phyloP scores from a whole-genome alignment of 2,329 filamentous ascomycete species.

The Talaromyces atroroseus region DNA sequence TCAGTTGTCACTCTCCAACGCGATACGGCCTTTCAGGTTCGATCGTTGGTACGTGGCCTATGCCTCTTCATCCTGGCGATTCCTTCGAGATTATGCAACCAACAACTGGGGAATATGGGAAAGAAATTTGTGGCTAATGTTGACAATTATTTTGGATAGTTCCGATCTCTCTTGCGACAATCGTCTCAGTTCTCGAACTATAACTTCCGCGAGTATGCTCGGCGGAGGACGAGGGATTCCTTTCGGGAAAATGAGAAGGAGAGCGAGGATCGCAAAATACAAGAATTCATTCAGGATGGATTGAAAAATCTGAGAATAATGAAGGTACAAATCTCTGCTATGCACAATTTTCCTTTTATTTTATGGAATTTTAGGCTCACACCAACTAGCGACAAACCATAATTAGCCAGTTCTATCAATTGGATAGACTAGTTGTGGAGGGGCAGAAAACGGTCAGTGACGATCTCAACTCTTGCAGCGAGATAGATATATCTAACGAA shows the following conservation, averaged over 20 bases:
- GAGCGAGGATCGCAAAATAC: slow-evolving; percentile 68
- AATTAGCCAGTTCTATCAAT: slow-evolving; percentile 89
- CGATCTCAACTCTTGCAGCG: slow-evolving; percentile 15
- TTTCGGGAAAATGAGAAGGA: slow-evolving; percentile 76
- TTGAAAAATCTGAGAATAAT: slow-evolving; percentile 79
- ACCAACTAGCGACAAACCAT: slow-evolving; percentile 77
- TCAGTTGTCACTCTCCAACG: slow-evolving; percentile 36
- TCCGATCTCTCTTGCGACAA: slow-evolving; percentile 84
- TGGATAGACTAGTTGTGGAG: slow-evolving; percentile 88
- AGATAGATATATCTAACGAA: slow-evolving; percentile 5
- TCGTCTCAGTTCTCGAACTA: slow-evolving; percentile 84
- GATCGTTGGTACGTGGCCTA: slow-evolving; percentile 38
- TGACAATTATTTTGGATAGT: slow-evolving; percentile 48
- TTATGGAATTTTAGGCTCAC: slow-evolving; percentile 28
- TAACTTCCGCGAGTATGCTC: slow-evolving; percentile 97
- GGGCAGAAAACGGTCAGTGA: slow-evolving; percentile 67
- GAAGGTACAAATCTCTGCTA: slow-evolving; percentile 61
- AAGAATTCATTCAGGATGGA: slow-evolving; percentile 85
- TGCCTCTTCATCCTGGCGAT: not conserved
- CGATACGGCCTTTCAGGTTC: slow-evolving; percentile 43
- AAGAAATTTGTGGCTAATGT: not conserved
- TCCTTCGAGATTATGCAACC: not conserved
- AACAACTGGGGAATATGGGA: not conserved
- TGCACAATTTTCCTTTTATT: not conserved
- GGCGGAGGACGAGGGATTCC: slow-evolving; percentile 80